Base-by-base conservation (phyloP, 1,284 basidiomycete genomes). In the Paramarasmius palmivorus region DNA sequence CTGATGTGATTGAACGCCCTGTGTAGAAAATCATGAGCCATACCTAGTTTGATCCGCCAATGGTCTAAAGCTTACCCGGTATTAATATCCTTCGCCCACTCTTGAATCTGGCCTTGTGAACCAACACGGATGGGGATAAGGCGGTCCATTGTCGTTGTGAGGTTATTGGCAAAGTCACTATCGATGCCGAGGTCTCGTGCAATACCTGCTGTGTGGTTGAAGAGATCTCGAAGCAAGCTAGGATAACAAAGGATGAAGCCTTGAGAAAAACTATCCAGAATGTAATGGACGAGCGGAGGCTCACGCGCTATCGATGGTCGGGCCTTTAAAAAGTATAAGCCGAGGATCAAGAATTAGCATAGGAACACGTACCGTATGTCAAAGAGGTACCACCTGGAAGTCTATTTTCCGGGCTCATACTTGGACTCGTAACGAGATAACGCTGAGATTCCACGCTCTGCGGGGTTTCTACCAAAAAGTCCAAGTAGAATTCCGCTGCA, bases 221-320 rank as follows among this genome's bases (percentile, higher is more conserved):
- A 62, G 3, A 62, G 40, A 42, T 62, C 61, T 15, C 59, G 59
- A 4, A 62, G 44, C 8, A 62, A 47, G 36, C 54, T 56, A 38
- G 2, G 26, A 23, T 2, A 10, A 17, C 32, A 26, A 19, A 25
- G 4, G 38, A 5, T 35, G n/a, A 39, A 44, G n/a, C n/a, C n/a
- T n/a, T n/a, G n/a, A n/a, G n/a, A n/a, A n/a, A 14, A 32, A n/a
- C 25, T 29, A 22, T 14, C 20, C 15, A 20, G 20, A 47, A 48
- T 6, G 8, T 4, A 7, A 17, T 8, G 4, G 23, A n/a, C n/a
- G 49, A n/a, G n/a, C n/a, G 22, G 34, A 1, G 14, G 52, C 49
- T 46, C 25, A 61, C 58, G 60, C 17, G 46, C 57, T 61, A 37
- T 61, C 60, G 41, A 61, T 58, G 4, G 60, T 59, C 9, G 58